Conservation (phyloP, 306 rosid species). For the Casuarina cunninghamiana region DNA sequence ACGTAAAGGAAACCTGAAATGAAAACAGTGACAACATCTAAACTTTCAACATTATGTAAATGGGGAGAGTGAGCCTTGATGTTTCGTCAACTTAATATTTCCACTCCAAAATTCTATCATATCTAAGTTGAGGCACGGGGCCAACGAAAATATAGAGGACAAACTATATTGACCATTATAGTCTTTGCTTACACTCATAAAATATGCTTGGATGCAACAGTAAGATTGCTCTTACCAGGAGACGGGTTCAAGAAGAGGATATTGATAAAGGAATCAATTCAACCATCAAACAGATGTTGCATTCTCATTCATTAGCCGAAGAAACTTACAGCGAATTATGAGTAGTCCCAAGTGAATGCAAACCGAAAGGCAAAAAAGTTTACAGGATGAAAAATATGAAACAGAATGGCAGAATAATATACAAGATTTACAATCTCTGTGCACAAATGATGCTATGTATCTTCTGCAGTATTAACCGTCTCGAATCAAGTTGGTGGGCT, state of each 20-base stretch:
- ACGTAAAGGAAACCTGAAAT: too few relatives aligned
- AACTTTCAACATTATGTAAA: too few relatives aligned
- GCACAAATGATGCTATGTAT: slow-evolving; percentile 39
- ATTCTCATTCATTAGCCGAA: slow-evolving; percentile 16
- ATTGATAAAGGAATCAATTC: neutral
- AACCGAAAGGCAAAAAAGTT: slow-evolving; percentile 36
- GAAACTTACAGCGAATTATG: slow-evolving; percentile 13
- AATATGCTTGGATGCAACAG: too few relatives aligned
- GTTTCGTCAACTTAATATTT: too few relatives aligned
- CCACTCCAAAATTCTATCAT: too few relatives aligned
- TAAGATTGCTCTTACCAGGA: too few relatives aligned
- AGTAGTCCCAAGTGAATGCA: slow-evolving; percentile 33
- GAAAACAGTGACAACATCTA: too few relatives aligned
- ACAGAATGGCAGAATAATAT: slow-evolving; percentile 58
- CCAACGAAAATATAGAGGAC: too few relatives aligned
- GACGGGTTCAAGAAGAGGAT: neutral
- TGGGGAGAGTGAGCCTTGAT: too few relatives aligned
- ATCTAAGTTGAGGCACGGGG: too few relatives aligned
- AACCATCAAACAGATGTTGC: slow-evolving; percentile 8
- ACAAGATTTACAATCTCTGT: slow-evolving; percentile 72
- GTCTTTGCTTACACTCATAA: too few relatives aligned
- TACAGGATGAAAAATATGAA: slow-evolving; percentile 47
- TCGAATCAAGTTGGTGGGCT: slow-evolving; percentile 91
- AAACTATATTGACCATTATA: too few relatives aligned
- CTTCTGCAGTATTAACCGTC: slow-evolving; percentile 50